A percentile compares a stretch with the other conserved stretches of the same genome.
Evolutionary conservation across 495 filamentous ascomycete species (phyloP).

Genomic region (Talaromyces liani): DNA sequence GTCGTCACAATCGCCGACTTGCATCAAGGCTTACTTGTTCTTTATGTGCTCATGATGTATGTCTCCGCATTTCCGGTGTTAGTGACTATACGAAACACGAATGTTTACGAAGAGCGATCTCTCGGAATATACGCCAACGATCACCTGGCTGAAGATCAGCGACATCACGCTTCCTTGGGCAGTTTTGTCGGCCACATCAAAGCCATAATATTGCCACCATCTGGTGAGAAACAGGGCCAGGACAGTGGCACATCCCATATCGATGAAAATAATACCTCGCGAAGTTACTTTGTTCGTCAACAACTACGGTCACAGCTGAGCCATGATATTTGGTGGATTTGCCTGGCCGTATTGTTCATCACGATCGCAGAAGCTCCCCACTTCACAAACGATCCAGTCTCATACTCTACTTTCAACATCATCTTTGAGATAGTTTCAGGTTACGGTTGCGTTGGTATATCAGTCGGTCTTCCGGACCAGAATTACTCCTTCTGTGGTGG

Average conservation of each 20-base stretch:
- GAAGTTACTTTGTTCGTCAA: slow-evolving; percentile 50
- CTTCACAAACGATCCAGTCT: slow-evolving; percentile 57
- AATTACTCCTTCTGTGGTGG: slow-evolving; percentile 67
- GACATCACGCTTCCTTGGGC: slow-evolving; percentile 2
- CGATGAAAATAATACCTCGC: slow-evolving; percentile 25
- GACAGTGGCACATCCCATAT: slow-evolving; percentile 4
- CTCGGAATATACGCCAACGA: slow-evolving; percentile 56
- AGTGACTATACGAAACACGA: slow-evolving; percentile 58
- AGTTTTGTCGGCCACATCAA: background rate
- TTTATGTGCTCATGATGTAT: slow-evolving; percentile 95
- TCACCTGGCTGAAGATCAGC: slow-evolving; percentile 12
- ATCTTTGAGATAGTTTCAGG: slow-evolving; percentile 78
- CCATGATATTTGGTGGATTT: slow-evolving; percentile 84
- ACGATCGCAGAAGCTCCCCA: slow-evolving; percentile 62
- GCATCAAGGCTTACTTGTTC: slow-evolving; percentile 64
- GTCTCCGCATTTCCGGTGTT: slow-evolving; percentile 53
- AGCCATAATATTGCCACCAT: slow-evolving; percentile 8
- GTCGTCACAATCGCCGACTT: slow-evolving; percentile 65
- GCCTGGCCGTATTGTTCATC: slow-evolving; percentile 65
- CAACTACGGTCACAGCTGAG: slow-evolving; percentile 73
- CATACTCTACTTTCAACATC: slow-evolving; percentile 75
- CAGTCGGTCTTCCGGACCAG: slow-evolving; percentile 58
- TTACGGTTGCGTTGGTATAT: slow-evolving; percentile 82
- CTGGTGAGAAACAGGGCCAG: slow-evolving; percentile 16
- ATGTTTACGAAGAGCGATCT: slow-evolving; percentile 71